Conservation (phyloP, 1,139 yeast species). For the Magnusiomyces paraingens region DNA sequence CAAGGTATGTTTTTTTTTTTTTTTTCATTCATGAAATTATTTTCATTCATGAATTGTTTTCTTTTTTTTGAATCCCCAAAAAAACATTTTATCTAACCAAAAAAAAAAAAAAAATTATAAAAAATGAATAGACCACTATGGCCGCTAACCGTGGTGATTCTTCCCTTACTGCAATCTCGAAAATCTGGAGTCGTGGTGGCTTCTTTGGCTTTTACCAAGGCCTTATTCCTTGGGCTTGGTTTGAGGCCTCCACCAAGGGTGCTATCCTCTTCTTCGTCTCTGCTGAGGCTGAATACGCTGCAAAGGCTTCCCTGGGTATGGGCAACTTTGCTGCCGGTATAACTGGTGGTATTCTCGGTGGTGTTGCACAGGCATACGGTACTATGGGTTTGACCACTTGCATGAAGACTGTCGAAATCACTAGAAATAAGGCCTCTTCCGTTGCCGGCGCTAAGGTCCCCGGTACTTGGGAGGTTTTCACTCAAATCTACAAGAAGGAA, state of each 20-base stretch:
- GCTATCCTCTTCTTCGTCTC: constrained; percentile 93
- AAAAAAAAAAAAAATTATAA: constrained; percentile 11
- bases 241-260: constrained; percentile 97
- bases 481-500: constrained; percentile 72
- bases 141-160: constrained; percentile 84
- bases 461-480: constrained; percentile 78
- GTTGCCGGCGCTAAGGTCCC: constrained; percentile 58
- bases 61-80: too few species aligned
- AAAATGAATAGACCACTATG: constrained; percentile 62
- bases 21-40: background rate
- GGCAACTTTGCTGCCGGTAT: constrained; percentile 78
- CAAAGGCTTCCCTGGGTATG: constrained; percentile 53
- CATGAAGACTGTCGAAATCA: constrained; percentile 96
- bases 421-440: constrained; percentile 75
- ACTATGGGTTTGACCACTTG: constrained; percentile 98
- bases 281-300: constrained; percentile 81
- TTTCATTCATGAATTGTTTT: too few species aligned
- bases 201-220: constrained; percentile 91
- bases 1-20: constrained; percentile 34
- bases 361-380: constrained; percentile 89
- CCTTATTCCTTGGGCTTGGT: constrained; percentile 99
- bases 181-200: constrained; percentile 94
- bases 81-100: too few species aligned
- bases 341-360: constrained; percentile 93
- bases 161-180: constrained; percentile 60